phyloP scores from a whole-genome alignment of 192 early-diverging fungal genomes.

The Gryganskiella cystojenkinii region DNA sequence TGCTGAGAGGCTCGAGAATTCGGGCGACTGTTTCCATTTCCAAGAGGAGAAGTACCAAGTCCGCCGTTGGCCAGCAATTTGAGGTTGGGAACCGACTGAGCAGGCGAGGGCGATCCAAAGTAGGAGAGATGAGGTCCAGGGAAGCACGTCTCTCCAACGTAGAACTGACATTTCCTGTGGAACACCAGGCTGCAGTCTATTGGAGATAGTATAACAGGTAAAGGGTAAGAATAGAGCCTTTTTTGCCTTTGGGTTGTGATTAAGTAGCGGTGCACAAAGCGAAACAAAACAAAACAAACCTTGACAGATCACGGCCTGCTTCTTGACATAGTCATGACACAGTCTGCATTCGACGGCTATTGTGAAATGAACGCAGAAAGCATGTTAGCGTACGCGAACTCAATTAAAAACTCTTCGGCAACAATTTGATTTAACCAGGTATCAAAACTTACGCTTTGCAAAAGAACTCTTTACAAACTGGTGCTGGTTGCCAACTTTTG shows the following conservation, averaged over 20 bases:
- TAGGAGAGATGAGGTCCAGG: conserved; percentile 43
- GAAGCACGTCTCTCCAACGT: conserved; percentile 49
- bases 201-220: background rate
- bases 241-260: too few species aligned
- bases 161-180: conserved; percentile 37
- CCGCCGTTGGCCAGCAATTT: conserved; percentile 25
- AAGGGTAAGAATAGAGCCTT: background rate
- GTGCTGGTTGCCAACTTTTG: conserved; percentile 51
- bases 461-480: conserved; percentile 68
- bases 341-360: conserved; percentile 63
- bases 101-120: conserved; percentile 24
- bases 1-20: conserved; percentile 37
- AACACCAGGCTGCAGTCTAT: conserved; percentile 50
- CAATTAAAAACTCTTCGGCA: too few species aligned
- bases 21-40: conserved; percentile 23
- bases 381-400: too few species aligned
- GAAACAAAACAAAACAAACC: conserved; percentile 35
- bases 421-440: too few species aligned
- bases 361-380: background rate
- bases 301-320: conserved; percentile 67
- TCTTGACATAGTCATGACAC: conserved; percentile 57
- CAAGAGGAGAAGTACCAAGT: conserved; percentile 8
- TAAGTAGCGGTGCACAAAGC: too few species aligned
- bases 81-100: conserved; percentile 34
- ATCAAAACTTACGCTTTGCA: conserved; percentile 59